These are phyloP conservation scores for Angomonas ambiguus DNA, from an alignment of 208 protist genomes.

Conservation along the genomic window DNA sequence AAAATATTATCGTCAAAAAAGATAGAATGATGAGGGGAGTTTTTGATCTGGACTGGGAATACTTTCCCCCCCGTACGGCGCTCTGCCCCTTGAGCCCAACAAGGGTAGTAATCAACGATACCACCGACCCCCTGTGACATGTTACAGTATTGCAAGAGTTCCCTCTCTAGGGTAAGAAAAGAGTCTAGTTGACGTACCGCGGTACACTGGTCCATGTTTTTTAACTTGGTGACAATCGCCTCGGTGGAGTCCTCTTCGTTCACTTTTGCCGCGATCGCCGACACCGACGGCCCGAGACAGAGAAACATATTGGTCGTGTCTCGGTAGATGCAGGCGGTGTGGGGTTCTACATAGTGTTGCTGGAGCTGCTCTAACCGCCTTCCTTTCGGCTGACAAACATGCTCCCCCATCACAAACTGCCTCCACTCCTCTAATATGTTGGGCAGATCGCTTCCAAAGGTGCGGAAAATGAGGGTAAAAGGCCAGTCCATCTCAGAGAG, in stretches of 20 bases:
- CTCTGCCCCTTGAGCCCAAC: constrained; percentile 78
- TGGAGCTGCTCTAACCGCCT: constrained; percentile 37
- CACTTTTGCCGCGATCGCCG: constrained; percentile 32
- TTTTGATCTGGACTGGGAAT: constrained; percentile 42
- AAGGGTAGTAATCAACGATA: constrained; percentile 87
- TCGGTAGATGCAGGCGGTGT: constrained; percentile 68
- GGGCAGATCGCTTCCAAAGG: constrained; percentile 78
- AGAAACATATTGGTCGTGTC: constrained; percentile 58
- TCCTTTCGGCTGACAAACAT: constrained; percentile 59
- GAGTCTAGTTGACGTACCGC: constrained; percentile 30
- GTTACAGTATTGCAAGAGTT: constrained; percentile 52
- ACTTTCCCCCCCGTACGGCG: constrained; percentile 76
- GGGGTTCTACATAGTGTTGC: constrained; percentile 33
- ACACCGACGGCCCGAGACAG: constrained; percentile 54
- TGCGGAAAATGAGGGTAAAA: constrained; percentile 87
- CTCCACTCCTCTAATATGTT: constrained; percentile 76
- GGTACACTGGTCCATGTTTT: constrained; percentile 36
- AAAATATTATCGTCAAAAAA: constrained; percentile 92
- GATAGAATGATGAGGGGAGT: constrained; percentile 41
- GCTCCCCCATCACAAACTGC: constrained; percentile 62
- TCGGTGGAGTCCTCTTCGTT: constrained; percentile 17
- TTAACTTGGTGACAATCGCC: constrained; percentile 28
- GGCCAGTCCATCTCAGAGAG: constrained; percentile 72
- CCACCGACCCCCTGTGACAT: constrained; percentile 61
- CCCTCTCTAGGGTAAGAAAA: constrained; percentile 41